These are phyloP conservation scores for Rhododendron mucronatum DNA, from an alignment of 148 eudicot species.

Conservation along the genomic window DNA sequence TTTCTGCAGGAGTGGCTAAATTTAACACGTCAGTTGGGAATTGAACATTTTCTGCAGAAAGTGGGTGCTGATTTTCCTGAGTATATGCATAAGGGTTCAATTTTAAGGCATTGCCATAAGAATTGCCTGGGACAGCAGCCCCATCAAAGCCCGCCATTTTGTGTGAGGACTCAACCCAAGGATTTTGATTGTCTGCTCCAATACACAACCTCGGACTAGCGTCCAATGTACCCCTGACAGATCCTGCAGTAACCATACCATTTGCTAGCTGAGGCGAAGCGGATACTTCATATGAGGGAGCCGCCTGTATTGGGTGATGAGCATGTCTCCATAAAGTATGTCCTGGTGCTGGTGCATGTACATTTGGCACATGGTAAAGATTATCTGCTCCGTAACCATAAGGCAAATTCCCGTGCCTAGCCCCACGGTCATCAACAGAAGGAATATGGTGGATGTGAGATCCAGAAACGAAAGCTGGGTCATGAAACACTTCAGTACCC, in stretches of 20 bases:
- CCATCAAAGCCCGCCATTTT: slow-evolving; percentile 47
- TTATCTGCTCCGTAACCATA: slow-evolving; percentile 58
- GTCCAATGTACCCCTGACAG: slow-evolving; percentile 43
- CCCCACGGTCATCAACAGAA: slow-evolving; percentile 47
- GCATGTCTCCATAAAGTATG: slow-evolving; percentile 54
- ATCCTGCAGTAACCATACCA: slow-evolving; percentile 35
- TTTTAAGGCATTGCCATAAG: slow-evolving; percentile 35
- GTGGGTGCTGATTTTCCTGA: slow-evolving; percentile 33
- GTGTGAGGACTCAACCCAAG: slow-evolving; percentile 58
- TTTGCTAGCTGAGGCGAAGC: slow-evolving; percentile 43
- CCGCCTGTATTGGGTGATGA: slow-evolving; percentile 42
- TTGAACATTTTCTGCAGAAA: slow-evolving; percentile 30
- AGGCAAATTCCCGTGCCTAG: slow-evolving; percentile 42
- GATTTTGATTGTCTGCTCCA: slow-evolving; percentile 54
- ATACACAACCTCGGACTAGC: slow-evolving; percentile 44
- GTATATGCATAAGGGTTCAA: slow-evolving; percentile 20
- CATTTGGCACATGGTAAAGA: slow-evolving; percentile 46
- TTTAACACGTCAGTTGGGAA: slow-evolving; percentile 26
- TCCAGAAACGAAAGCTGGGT: slow-evolving; percentile 41
- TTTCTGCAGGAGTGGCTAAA: slow-evolving; percentile 19
- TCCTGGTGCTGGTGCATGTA: slow-evolving; percentile 46
- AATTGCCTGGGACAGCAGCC: slow-evolving; percentile 40
- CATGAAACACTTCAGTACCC: slow-evolving; percentile 56
- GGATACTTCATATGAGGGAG: slow-evolving; percentile 44
- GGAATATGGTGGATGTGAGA: slow-evolving; percentile 53